A percentile compares a stretch with the other conserved stretches of the same genome.
These are phyloP conservation scores for Melaleuca quinquenervia DNA, from an alignment of 345 rosid species.

Conservation along the genomic window DNA sequence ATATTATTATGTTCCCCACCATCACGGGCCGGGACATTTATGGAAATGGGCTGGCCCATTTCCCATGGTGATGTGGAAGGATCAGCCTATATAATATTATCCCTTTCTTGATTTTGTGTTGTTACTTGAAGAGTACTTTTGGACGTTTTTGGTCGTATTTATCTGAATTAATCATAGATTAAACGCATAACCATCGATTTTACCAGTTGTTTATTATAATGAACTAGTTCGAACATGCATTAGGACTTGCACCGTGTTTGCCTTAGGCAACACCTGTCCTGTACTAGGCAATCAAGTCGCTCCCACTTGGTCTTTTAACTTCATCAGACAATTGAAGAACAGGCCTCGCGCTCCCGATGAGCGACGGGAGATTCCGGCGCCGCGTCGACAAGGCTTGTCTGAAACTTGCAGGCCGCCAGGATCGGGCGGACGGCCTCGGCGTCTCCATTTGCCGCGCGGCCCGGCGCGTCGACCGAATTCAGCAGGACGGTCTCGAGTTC, in stretches of 20 bases:
- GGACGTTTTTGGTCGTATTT: no score
- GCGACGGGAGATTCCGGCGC: neutral
- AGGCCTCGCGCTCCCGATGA: neutral
- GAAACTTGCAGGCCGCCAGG: neutral
- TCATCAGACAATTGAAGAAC: neutral
- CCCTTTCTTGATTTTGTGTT: no score
- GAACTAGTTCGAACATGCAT: neutral
- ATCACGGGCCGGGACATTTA: no score
- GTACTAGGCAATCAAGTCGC: neutral
- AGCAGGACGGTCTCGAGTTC: slow-evolving; percentile 33
- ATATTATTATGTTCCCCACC: no score
- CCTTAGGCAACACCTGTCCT: neutral
- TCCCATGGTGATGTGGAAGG: no score
- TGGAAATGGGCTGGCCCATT: no score
- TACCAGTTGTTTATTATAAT: neutral
- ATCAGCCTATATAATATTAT: no score
- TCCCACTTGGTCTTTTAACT: neutral
- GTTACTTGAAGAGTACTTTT: no score
- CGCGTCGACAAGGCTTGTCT: neutral
- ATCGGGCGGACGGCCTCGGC: neutral
- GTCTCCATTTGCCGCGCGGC: neutral
- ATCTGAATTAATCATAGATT: neutral
- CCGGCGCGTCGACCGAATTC: slow-evolving; percentile 7
- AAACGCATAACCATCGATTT: neutral
- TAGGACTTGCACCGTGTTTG: neutral